phyloP scores from a whole-genome alignment of 495 filamentous ascomycete species.

The Penicillium steckii region DNA sequence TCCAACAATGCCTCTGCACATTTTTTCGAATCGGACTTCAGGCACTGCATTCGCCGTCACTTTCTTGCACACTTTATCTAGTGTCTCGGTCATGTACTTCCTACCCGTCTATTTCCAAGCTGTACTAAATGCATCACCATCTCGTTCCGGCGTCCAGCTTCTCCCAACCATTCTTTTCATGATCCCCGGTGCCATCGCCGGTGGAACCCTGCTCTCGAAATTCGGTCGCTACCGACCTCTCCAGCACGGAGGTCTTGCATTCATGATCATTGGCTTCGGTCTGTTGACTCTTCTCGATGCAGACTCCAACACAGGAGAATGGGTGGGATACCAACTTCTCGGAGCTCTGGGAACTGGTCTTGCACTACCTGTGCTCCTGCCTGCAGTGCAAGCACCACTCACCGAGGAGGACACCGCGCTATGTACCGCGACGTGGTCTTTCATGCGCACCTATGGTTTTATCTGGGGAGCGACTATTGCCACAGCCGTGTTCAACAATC shows the following conservation, averaged over 20 bases:
- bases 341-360: constrained; percentile 30
- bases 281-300: constrained; percentile 36
- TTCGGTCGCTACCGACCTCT: constrained; percentile 46
- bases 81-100: constrained; percentile 39
- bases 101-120: constrained; percentile 51
- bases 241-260: constrained; percentile 34
- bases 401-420: neutral
- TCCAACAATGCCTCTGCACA: constrained; percentile 16
- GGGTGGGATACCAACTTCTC: constrained; percentile 4
- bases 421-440: neutral
- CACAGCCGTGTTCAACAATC: constrained; percentile 2
- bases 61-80: constrained; percentile 8
- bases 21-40: constrained; percentile 23
- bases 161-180: neutral
- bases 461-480: constrained; percentile 4
- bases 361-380: constrained; percentile 29
- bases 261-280: constrained; percentile 41
- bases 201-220: constrained; percentile 26
- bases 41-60: constrained; percentile 15
- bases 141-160: constrained; percentile 1
- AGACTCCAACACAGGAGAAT: constrained; percentile 20
- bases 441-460: neutral
- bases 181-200: neutral
- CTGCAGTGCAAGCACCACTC: constrained; percentile 34
- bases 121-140: constrained; percentile 29